phyloP scores from a whole-genome alignment of 78 protist species.

The Polysphondylium violaceum region DNA sequence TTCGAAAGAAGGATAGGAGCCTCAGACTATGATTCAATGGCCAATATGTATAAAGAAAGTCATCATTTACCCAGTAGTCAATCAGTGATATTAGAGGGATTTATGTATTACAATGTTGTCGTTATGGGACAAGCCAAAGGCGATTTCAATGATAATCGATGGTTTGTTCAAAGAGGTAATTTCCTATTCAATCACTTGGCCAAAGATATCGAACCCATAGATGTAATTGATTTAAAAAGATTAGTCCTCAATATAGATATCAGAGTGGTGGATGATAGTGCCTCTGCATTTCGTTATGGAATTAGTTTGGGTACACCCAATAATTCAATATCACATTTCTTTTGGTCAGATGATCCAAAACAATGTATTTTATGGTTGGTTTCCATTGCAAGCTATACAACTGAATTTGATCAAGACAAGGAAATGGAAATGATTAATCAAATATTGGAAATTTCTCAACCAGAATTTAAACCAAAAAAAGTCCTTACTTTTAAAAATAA shows the following conservation, averaged over 20 bases:
- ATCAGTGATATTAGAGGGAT: constrained; percentile 29
- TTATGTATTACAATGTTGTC: constrained; percentile 58
- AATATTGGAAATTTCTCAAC: constrained; percentile 69
- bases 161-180: constrained; percentile 60
- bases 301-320: constrained; percentile 42
- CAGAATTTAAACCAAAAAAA: constrained; percentile 64
- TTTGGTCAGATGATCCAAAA: constrained; percentile 73
- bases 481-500: neutral
- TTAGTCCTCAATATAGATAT: constrained; percentile 40
- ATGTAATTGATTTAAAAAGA: constrained; percentile 52
- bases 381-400: constrained; percentile 5
- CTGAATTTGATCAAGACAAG: constrained; percentile 27
- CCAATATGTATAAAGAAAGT: neutral
- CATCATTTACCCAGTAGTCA: too few species aligned
- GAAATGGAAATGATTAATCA: constrained; percentile 75
- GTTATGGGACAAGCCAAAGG: constrained; percentile 51
- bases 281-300: constrained; percentile 34
- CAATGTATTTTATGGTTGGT: constrained; percentile 59
- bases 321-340: constrained; percentile 34
- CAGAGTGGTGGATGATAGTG: constrained; percentile 37
- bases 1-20: neutral
- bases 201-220: constrained; percentile 31
- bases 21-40: neutral
- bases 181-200: constrained; percentile 53
- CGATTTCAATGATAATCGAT: constrained; percentile 23